Conservation (phyloP, 345 rosid genomes). For the Pistacia vera region DNA sequence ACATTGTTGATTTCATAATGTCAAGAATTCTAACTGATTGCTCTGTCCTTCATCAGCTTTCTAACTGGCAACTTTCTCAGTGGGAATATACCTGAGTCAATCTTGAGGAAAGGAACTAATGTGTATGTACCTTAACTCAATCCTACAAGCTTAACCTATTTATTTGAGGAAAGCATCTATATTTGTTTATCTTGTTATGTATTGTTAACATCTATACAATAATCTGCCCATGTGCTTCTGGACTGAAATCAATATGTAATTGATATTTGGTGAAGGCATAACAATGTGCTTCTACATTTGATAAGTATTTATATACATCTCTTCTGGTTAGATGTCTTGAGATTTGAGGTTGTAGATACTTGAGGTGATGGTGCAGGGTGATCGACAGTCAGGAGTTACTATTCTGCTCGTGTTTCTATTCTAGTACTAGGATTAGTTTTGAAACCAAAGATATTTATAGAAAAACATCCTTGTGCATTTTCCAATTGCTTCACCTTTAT, state of each 20-base stretch:
- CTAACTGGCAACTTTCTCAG: conserved; percentile 29
- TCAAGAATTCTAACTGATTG: conserved; percentile 10
- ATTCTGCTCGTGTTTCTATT: not conserved
- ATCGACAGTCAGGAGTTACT: not conserved
- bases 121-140: conserved; percentile 24
- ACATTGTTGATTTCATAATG: not conserved
- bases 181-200: not conserved
- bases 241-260: not conserved
- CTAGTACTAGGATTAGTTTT: not conserved
- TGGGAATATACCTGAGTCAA: conserved; percentile 28
- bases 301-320: not conserved
- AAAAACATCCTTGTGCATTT: not conserved
- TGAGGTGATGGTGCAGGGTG: not conserved
- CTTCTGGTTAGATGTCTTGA: not conserved
- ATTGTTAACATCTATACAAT: not conserved
- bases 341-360: not conserved
- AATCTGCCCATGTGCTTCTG: not conserved
- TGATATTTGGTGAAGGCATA: not conserved
- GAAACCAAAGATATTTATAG: not conserved
- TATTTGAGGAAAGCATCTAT: not conserved
- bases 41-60: conserved; percentile 19
- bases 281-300: not conserved
- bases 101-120: conserved; percentile 27
- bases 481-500: not conserved
- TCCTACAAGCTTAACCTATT: not conserved